Evolutionary conservation across 306 rosid species (phyloP), one percentile per base, ranked within the genome.

Genomic region (Pyrus pyrifolia): DNA sequence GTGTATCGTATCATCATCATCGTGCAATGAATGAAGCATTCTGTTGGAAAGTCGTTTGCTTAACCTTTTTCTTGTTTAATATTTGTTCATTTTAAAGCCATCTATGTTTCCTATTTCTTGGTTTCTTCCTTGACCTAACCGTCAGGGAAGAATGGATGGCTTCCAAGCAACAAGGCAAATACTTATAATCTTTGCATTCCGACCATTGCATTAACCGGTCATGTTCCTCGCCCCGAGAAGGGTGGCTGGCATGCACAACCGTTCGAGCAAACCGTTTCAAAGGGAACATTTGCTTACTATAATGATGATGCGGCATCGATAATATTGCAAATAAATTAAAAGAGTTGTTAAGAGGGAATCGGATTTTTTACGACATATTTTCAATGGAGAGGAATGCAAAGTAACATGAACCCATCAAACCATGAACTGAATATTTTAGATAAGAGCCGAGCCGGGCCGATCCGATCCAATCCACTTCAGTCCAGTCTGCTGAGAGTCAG

Each of bases 131-230:
- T 21, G 9, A 17, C 18, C 58, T 3, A 18, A 18, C 21, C 58
- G 2, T 52, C 3, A 0, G 7, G 18, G 58, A 19, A 14, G 58
- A 19, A 18, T 52, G 58, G 58, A 8, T 40, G 97, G 97, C 7
- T 79, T 68, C 76, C 91, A 91, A 79, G 90, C 92, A 68, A 82
- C 94, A 4, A 76, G 66, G 68, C 15, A 72, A 76, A 90, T 93
- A 82, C 76, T 0, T 81, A 75, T 62, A 83, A 85, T 62, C 63
- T 84, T 55, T 90, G 31, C 64, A 87, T 87, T 55, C 96, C 93
- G 4, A 90, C 91, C 72, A 87, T 94, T 60, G 96, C 94, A 70
- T 80, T 93, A 70, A 88, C 93, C 13, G 92, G 89, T 79, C 81
- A 40, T 40, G 45, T 10, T 7, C 44, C 11, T 7, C 11, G 11